Evolutionary conservation across 768 basidiomycete species (phyloP).

Genomic region (Termitomyces eurrhizus): DNA sequence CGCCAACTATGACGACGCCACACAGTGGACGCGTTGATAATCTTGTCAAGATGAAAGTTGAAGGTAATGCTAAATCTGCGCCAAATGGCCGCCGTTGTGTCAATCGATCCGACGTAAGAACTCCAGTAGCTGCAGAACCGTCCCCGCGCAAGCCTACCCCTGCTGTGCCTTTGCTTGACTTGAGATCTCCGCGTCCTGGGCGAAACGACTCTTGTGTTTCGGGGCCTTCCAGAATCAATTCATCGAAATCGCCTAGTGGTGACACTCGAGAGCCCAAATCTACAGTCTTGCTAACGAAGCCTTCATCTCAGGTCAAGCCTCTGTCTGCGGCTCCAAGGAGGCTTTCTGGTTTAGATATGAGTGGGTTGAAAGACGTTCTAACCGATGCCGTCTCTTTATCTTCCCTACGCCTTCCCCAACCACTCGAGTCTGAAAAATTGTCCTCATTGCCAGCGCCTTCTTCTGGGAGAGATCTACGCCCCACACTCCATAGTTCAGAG

Average conservation of each 20-base stretch:
- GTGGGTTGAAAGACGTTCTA: conserved; percentile 10
- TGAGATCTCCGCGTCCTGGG: background rate
- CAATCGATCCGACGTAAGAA: background rate
- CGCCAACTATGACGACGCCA: background rate
- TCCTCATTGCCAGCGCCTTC: background rate
- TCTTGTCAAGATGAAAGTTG: conserved; percentile 5
- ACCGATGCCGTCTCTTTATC: background rate
- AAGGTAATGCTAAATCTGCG: background rate
- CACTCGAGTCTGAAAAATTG: background rate
- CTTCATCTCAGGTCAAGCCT: background rate
- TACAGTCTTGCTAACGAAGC: background rate
- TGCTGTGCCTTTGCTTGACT: background rate
- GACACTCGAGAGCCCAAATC: background rate
- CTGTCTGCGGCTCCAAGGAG: background rate
- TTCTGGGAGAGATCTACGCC: background rate
- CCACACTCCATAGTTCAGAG: background rate
- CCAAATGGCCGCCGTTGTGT: background rate
- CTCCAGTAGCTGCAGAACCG: background rate
- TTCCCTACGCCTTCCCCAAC: background rate
- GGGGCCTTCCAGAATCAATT: background rate
- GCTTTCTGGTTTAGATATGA: conserved; percentile 9
- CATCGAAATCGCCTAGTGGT: background rate
- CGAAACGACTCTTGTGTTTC: background rate
- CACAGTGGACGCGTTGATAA: background rate
- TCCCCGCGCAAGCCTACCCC: background rate